Base-by-base conservation (phyloP, 2,329 filamentous ascomycete genomes). In the Pseudogymnoascus sp. region DNA sequence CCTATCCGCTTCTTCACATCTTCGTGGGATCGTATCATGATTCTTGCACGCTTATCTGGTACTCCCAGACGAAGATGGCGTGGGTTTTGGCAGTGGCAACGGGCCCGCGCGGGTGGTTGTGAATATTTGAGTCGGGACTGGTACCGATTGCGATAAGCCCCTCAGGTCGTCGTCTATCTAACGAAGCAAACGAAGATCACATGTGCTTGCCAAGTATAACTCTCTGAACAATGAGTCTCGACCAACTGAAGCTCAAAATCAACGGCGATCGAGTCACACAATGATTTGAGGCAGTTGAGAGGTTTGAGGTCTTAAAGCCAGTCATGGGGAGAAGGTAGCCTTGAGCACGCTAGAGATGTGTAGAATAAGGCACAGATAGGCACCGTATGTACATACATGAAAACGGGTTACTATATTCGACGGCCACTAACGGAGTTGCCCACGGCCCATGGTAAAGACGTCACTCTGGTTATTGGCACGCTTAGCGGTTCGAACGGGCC, bases 1-100 rank as follows among this genome's bases (percentile, higher is more conserved):
- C 74, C 72, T 60, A 75, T 72, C 65, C 77, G 75, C 72, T 76
- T 76, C 71, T 78, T 78, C 48, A 75, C 66, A 64, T 75, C 70
- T 43, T 76, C 75, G 64, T 79, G 79, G 65, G 73, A 69, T 57
- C 76, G 73, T 71, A 74, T 74, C 51, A 39, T 67, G 66, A 69
- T 48, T 61, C 31, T 54, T 61, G 63, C 45, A 37, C 45, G 41
- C 64, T 61, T 39, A 39, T 34, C 25, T 34, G 51, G 51, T 13
- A 19, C 6, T 39, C 43, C 51, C 37, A 51, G 19, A 21, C 39
- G 14, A n/a, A 51, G 25, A 25, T 45, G 39, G 39, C 23, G 39
- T 48, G 31, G 21, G 61, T 19, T 48, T 28, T 14, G 10, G 51
- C 61, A 51, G 61, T 48, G 61, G 39, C 39, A n/a, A 62, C 21